A percentile compares a stretch with the other conserved stretches of the same genome.
Conservation (phyloP, 2,329 filamentous ascomycete genomes). For the Incumbomyces delicatus region DNA sequence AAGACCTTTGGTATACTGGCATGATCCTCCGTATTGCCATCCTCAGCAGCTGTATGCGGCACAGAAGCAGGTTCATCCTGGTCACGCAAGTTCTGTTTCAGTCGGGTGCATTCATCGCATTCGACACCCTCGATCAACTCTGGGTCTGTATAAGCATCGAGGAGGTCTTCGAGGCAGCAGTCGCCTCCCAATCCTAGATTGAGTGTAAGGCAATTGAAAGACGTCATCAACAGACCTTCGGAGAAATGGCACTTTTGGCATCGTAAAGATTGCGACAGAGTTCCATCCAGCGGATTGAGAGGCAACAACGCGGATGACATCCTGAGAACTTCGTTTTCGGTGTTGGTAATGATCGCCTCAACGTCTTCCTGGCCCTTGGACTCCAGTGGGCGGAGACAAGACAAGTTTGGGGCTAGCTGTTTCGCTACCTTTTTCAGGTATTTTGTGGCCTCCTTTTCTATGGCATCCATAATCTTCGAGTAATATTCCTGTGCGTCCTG, state of each 20-base stretch:
- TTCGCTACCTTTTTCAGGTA: slow-evolving; percentile 8
- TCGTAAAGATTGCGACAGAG: slow-evolving; percentile 78
- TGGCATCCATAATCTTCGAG: slow-evolving; percentile 73
- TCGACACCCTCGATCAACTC: slow-evolving; percentile 84
- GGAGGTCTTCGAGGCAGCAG: slow-evolving; percentile 65
- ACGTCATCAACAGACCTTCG: slow-evolving; percentile 79
- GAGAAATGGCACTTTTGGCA: slow-evolving; percentile 79
- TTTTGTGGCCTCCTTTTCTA: slow-evolving; percentile 65
- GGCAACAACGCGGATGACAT: slow-evolving; percentile 21
- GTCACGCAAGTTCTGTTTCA: slow-evolving; percentile 2
- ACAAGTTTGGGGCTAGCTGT: slow-evolving; percentile 12
- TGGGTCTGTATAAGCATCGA: slow-evolving; percentile 75
- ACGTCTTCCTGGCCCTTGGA: background rate
- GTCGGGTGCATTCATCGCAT: slow-evolving; percentile 73
- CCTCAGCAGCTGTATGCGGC: background rate
- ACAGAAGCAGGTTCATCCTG: background rate
- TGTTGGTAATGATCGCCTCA: background rate
- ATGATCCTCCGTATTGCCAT: slow-evolving; percentile 53
- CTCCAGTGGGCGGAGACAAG: slow-evolving; percentile 8
- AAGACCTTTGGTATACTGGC: slow-evolving; percentile 56
- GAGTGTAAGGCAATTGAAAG: slow-evolving; percentile 87
- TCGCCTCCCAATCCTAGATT: slow-evolving; percentile 58
- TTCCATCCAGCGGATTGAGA: slow-evolving; percentile 74
- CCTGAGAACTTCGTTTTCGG: background rate
- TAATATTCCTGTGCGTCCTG: slow-evolving; percentile 98